Evolutionary conservation across 371 early-diverging fungal genomes (phyloP).

Genomic region (Parasitella parasitica): DNA sequence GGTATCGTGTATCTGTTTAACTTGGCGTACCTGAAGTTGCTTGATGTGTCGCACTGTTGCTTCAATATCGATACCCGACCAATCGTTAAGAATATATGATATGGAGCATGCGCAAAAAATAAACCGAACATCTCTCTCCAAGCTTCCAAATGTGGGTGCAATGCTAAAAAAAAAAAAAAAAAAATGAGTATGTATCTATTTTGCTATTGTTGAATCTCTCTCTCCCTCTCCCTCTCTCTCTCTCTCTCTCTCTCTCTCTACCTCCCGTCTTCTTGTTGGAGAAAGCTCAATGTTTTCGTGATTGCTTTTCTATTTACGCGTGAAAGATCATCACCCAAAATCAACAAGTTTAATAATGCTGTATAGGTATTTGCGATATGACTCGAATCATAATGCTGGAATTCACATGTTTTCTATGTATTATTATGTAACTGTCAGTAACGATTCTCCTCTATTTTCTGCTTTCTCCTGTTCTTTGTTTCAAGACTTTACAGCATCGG

Average conservation of each 20-base stretch:
- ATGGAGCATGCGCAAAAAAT: constrained; percentile 88
- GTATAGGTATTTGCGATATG: constrained; percentile 94
- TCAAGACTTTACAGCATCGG: constrained; percentile 37
- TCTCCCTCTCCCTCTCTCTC: too few relatives aligned
- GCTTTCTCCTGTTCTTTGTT: background rate
- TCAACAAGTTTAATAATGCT: constrained; percentile 72
- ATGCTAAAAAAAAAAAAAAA: constrained; percentile 45
- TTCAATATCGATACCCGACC: constrained; percentile 75
- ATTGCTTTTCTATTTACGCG: constrained; percentile 79
- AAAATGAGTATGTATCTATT: too few relatives aligned
- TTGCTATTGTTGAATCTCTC: too few relatives aligned
- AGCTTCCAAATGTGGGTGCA: constrained; percentile 60
- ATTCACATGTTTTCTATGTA: constrained; percentile 25
- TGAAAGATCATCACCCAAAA: constrained; percentile 88
- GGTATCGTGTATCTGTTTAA: too few relatives aligned
- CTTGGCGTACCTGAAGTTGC: constrained; percentile 68
- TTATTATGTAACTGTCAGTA: background rate
- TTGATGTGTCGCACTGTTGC: constrained; percentile 65
- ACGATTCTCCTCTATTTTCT: too few relatives aligned
- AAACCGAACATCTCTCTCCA: constrained; percentile 89
- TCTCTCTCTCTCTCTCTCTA: too few relatives aligned
- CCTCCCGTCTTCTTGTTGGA: constrained; percentile 83
- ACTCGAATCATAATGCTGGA: constrained; percentile 54
- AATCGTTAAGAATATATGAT: constrained; percentile 83
- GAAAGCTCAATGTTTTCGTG: constrained; percentile 45